Percentiles rank a stretch among this genome's conserved stretches.
These are phyloP conservation scores for Tulasnella sp. DNA, from an alignment of 768 basidiomycete genomes.

Conservation along the genomic window DNA sequence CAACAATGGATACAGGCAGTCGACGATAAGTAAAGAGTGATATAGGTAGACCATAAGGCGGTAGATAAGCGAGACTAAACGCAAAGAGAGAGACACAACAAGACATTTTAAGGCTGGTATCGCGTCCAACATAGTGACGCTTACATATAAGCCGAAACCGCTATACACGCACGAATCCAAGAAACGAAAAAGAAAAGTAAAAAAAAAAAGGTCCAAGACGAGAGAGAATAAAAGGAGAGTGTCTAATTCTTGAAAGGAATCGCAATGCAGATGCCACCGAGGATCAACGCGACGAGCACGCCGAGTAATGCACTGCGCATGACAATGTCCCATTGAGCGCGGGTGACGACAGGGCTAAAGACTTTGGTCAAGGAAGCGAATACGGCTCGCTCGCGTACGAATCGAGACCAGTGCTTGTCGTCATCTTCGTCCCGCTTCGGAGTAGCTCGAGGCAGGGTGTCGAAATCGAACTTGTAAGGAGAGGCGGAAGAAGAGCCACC, in stretches of 20 bases:
- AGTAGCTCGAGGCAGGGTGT: slow-evolving; percentile 40
- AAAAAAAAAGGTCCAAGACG: background rate
- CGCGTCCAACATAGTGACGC: background rate
- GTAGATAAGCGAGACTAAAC: background rate
- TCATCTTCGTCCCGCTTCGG: slow-evolving; percentile 46
- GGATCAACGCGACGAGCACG: slow-evolving; percentile 38
- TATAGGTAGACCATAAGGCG: background rate
- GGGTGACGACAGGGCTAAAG: slow-evolving; percentile 61
- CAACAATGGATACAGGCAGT: background rate
- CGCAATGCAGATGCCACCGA: slow-evolving; percentile 38
- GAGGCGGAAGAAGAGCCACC: slow-evolving; percentile 34
- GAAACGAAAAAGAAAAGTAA: background rate
- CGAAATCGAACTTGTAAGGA: slow-evolving; percentile 45
- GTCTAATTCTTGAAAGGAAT: slow-evolving; percentile 32
- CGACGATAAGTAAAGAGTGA: background rate
- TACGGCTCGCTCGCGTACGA: background rate
- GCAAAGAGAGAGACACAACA: too few relatives aligned
- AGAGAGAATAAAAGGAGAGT: background rate
- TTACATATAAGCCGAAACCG: background rate
- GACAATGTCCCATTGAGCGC: slow-evolving; percentile 86
- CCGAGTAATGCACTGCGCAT: slow-evolving; percentile 53
- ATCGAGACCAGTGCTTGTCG: slow-evolving; percentile 49
- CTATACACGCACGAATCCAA: background rate
- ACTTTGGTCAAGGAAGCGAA: slow-evolving; percentile 70
- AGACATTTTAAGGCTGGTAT: background rate